Evolutionary conservation across 768 basidiomycete species (phyloP).

Genomic region (Tulasnella sp.): DNA sequence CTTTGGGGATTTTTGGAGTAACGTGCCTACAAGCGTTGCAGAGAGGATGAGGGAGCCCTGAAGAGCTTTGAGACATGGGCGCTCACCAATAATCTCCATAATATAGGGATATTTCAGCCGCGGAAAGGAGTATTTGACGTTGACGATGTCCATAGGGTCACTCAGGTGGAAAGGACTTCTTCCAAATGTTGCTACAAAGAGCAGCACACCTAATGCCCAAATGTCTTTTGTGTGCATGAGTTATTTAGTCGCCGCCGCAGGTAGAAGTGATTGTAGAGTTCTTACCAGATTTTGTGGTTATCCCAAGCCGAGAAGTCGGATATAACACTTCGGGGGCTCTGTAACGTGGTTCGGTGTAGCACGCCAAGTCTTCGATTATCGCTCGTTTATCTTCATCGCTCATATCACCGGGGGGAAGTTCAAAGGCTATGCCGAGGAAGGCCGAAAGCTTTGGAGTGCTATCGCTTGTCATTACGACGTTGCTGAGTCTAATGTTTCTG

Average conservation of each 20-base stretch:
- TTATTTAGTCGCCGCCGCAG: background rate
- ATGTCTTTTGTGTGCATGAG: background rate
- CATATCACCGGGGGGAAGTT: background rate
- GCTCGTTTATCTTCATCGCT: background rate
- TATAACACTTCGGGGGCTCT: background rate
- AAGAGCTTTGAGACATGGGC: background rate
- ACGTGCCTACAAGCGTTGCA: background rate
- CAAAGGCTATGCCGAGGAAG: background rate
- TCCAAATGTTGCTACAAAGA: background rate
- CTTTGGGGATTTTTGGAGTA: background rate
- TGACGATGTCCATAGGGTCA: background rate
- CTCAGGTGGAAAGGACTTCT: background rate
- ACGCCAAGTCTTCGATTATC: background rate
- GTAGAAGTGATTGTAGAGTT: too few species aligned
- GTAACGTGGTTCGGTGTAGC: background rate
- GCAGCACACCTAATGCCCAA: background rate
- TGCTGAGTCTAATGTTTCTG: background rate
- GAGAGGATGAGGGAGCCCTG: background rate
- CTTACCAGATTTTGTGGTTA: background rate
- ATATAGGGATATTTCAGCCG: background rate
- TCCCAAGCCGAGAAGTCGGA: background rate
- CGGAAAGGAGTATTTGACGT: background rate
- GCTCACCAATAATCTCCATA: background rate
- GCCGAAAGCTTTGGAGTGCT: background rate
- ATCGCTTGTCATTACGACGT: background rate